Conservation (phyloP, 768 basidiomycete species). For the Pulveroboletus sp. region DNA sequence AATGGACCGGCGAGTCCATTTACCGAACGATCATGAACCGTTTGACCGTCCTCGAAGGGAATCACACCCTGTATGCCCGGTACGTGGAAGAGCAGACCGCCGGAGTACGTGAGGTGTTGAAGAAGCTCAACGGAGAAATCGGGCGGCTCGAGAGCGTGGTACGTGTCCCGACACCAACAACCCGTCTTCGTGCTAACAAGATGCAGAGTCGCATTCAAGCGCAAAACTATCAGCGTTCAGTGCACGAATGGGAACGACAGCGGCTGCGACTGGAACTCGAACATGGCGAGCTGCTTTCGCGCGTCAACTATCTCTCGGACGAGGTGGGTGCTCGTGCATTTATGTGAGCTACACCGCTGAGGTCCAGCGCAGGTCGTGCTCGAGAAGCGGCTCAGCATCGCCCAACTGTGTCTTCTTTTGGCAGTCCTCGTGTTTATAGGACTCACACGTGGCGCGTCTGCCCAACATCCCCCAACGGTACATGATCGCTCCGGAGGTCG, state of each 20-base stretch:
- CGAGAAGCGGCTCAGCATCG: constrained; percentile 86
- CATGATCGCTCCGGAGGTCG: constrained; percentile 37
- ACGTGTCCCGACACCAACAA: constrained; percentile 28
- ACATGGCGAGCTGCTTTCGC: constrained; percentile 60
- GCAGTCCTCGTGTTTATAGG: constrained; percentile 84
- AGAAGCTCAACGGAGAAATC: constrained; percentile 71
- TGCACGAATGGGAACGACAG: constrained; percentile 68
- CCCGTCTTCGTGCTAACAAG: background rate
- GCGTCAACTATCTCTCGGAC: constrained; percentile 70
- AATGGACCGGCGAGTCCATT: constrained; percentile 73
- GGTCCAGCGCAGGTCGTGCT: constrained; percentile 58
- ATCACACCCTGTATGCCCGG: constrained; percentile 75
- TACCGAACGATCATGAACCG: constrained; percentile 97
- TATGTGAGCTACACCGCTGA: background rate
- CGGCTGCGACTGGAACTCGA: constrained; percentile 64
- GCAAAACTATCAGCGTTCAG: constrained; percentile 57
- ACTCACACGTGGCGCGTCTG: constrained; percentile 62
- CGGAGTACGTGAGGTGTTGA: constrained; percentile 69
- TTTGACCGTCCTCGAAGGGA: constrained; percentile 76
- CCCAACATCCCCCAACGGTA: constrained; percentile 30
- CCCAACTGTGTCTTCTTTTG: constrained; percentile 80
- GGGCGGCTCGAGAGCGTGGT: constrained; percentile 74
- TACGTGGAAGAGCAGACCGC: constrained; percentile 90
- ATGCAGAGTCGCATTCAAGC: constrained; percentile 66
- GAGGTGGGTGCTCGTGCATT: constrained; percentile 52